Evolutionary conservation across 164 flowering plant species (phyloP).

Genomic region (Vitis riparia): DNA sequence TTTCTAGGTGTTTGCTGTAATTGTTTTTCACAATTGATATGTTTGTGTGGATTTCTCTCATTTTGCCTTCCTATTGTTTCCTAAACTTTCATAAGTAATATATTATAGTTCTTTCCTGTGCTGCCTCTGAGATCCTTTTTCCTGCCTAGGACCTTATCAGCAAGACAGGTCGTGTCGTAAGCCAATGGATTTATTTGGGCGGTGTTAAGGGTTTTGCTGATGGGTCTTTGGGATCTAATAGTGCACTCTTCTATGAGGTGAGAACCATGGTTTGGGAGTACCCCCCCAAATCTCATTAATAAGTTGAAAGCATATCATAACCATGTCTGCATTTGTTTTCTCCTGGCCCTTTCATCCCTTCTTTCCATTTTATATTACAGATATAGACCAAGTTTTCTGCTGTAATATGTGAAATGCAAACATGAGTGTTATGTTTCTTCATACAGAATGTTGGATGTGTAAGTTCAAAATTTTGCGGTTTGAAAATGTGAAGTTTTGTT

Average conservation of each 20-base stretch:
- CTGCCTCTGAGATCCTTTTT: constrained; percentile 2
- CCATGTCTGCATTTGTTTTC: too few species aligned
- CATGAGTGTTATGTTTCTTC: too few species aligned
- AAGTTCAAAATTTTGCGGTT: too few species aligned
- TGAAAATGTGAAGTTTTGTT: too few species aligned
- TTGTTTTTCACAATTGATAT: not conserved
- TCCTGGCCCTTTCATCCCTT: too few species aligned
- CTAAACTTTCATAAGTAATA: not conserved
- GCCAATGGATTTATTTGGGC: constrained; percentile 83
- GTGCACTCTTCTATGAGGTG: constrained; percentile 92
- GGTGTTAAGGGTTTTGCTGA: constrained; percentile 94
- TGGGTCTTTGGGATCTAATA: constrained; percentile 94
- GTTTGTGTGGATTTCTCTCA: not conserved
- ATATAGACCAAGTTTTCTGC: too few species aligned
- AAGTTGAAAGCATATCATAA: not conserved
- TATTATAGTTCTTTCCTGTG: too few species aligned
- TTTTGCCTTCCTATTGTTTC: not conserved
- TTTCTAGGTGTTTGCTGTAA: not conserved
- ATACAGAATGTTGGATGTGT: too few species aligned
- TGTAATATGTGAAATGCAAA: too few species aligned
- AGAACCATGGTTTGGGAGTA: constrained; percentile 8
- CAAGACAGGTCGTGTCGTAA: constrained; percentile 48
- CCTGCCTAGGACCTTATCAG: constrained; percentile 50
- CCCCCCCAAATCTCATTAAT: not conserved
- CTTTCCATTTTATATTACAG: too few species aligned